phyloP scores from a whole-genome alignment of 495 filamentous ascomycete genomes.

The Darksidea phi region DNA sequence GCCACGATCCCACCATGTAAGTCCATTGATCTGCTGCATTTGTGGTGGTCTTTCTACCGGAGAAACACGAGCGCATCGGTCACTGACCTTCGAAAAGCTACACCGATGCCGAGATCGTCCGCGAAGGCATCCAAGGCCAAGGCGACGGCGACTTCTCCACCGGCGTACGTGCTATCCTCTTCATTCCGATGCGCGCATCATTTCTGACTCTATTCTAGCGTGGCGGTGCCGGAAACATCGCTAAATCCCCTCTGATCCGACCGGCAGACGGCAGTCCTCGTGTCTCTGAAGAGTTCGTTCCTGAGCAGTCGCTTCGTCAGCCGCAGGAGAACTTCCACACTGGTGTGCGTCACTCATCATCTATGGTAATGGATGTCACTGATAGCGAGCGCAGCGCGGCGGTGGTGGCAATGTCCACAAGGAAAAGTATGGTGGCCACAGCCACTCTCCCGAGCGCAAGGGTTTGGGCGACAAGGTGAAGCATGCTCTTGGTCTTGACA shows the following conservation, averaged over 20 bases:
- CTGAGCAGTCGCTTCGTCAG: constrained; percentile 40
- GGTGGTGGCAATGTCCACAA: constrained; percentile 43
- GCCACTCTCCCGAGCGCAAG: constrained; percentile 32
- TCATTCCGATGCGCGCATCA: not conserved
- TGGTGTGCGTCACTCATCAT: constrained; percentile 36
- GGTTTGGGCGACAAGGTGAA: constrained; percentile 43
- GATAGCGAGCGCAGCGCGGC: constrained; percentile 35
- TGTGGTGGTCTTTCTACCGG: not conserved
- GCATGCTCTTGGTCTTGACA: constrained; percentile 36
- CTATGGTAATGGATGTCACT: not conserved
- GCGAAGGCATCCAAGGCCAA: constrained; percentile 40
- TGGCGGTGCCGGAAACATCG: constrained; percentile 43
- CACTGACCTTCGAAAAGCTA: constrained; percentile 33
- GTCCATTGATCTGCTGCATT: too few relatives aligned
- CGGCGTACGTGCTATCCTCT: constrained; percentile 26
- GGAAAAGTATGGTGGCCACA: constrained; percentile 45
- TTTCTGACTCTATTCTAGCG: constrained; percentile 29
- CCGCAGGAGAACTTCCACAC: constrained; percentile 46
- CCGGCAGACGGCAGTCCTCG: constrained; percentile 9
- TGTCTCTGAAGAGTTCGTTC: constrained; percentile 37
- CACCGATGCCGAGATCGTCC: constrained; percentile 41
- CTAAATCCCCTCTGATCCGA: constrained; percentile 19
- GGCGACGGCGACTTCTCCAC: constrained; percentile 28
- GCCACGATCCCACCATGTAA: constrained; percentile 36
- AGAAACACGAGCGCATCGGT: not conserved